Percentiles rank a stretch among this genome's conserved stretches.
phyloP scores from a whole-genome alignment of 2,329 filamentous ascomycete genomes.

The Chrysoporthe cubensis region DNA sequence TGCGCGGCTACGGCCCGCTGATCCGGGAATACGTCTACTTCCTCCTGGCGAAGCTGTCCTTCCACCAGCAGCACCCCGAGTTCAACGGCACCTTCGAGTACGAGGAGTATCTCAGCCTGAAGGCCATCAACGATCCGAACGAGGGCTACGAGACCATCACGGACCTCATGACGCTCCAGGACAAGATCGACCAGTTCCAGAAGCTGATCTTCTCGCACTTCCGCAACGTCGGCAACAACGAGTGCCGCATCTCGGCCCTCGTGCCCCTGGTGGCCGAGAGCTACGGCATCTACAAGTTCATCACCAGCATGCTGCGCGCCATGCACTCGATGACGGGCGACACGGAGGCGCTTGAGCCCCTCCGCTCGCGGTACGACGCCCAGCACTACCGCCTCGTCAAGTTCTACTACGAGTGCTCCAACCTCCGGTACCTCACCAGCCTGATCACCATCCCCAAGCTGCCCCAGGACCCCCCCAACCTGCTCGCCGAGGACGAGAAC shows the following conservation, averaged over 20 bases:
- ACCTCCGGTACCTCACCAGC: slow-evolving; percentile 93
- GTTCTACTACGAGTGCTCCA: slow-evolving; percentile 99
- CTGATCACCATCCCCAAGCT: slow-evolving; percentile 96
- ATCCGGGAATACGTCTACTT: slow-evolving; percentile 98
- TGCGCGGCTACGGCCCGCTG: slow-evolving; percentile 87
- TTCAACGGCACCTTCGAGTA: slow-evolving; percentile 99
- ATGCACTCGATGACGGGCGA: slow-evolving; percentile 98
- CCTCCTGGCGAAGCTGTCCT: slow-evolving; percentile 90
- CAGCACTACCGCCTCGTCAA: slow-evolving; percentile 96
- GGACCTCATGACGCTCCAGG: slow-evolving; percentile 94
- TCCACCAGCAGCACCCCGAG: slow-evolving; percentile 94
- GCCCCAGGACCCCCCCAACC: slow-evolving; percentile 88
- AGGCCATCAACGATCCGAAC: slow-evolving; percentile 97
- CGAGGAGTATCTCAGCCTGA: slow-evolving; percentile 97
- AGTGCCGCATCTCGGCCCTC: slow-evolving; percentile 92
- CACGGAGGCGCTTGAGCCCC: slow-evolving; percentile 85
- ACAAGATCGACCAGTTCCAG: slow-evolving; percentile 98
- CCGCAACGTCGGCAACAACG: slow-evolving; percentile 87
- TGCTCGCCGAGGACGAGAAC: slow-evolving; percentile 82
- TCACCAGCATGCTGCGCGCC: slow-evolving; percentile 97
- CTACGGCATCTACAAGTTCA: slow-evolving; percentile 99
- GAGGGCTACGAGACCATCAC: slow-evolving; percentile 97
- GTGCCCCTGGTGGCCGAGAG: slow-evolving; percentile 96
- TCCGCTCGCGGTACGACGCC: slow-evolving; percentile 87
- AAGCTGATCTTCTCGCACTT: slow-evolving; percentile 99